These are phyloP conservation scores for Clitopilus hobsonii DNA, from an alignment of 768 basidiomycete species.

Conservation along the genomic window DNA sequence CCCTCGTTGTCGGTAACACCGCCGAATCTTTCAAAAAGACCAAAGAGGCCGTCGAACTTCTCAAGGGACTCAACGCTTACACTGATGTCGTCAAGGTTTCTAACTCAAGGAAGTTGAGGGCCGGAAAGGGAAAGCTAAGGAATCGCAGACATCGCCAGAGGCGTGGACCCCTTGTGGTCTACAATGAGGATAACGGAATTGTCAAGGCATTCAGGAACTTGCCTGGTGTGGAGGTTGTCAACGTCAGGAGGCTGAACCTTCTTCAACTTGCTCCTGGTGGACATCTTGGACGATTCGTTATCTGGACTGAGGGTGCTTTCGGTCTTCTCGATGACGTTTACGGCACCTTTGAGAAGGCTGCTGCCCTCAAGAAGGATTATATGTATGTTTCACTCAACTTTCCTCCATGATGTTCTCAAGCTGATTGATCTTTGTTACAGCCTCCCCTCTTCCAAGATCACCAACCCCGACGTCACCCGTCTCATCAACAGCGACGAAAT, in stretches of 20 bases:
- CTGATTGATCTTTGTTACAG: constrained; percentile 27
- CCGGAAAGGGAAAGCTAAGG: constrained; percentile 96
- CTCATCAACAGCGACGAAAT: constrained; percentile 99
- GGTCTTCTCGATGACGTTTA: constrained; percentile 90
- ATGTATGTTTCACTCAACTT: constrained; percentile 38
- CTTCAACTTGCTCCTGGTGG: constrained; percentile 99
- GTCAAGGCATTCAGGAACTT: constrained; percentile 99
- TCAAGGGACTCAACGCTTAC: constrained; percentile 88
- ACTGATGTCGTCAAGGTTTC: constrained; percentile 93
- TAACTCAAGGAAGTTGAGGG: constrained; percentile 94
- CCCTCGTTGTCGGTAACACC: constrained; percentile 78
- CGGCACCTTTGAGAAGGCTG: constrained; percentile 90
- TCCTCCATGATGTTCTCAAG: neutral
- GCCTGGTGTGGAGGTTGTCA: constrained; percentile 96
- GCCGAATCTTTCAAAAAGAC: constrained; percentile 93
- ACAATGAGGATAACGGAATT: constrained; percentile 96
- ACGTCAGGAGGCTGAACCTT: constrained; percentile 90
- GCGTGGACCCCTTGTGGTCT: constrained; percentile 95
- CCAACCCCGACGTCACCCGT: constrained; percentile 94
- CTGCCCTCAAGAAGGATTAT: constrained; percentile 86
- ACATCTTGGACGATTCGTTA: constrained; percentile 97
- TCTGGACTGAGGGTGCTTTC: constrained; percentile 98
- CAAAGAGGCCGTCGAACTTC: constrained; percentile 91
- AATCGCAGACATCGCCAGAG: constrained; percentile 96
- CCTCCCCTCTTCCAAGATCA: constrained; percentile 93